These are phyloP conservation scores for Paxillus ammoniavirescens DNA, from an alignment of 768 basidiomycete genomes.

Conservation along the genomic window DNA sequence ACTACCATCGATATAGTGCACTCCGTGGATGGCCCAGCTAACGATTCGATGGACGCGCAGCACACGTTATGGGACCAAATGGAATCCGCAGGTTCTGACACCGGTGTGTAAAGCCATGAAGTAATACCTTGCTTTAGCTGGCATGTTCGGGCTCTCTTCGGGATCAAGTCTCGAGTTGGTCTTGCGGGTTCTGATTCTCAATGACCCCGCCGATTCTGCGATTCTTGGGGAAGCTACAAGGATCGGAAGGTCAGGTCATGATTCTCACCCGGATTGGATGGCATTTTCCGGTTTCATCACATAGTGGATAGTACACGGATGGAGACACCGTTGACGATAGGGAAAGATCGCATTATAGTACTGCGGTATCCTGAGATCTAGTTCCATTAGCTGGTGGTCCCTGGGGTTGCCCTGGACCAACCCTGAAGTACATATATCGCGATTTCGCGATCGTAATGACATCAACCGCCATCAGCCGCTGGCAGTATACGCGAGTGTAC, in stretches of 20 bases:
- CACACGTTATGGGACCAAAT: slow-evolving; percentile 12
- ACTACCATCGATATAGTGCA: slow-evolving; percentile 15
- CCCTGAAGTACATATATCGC: no score
- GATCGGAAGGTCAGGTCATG: not conserved
- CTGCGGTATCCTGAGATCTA: no score
- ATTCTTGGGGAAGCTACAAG: not conserved
- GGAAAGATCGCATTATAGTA: no score
- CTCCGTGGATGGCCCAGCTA: slow-evolving; percentile 7
- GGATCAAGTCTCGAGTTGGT: not conserved
- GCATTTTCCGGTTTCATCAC: no score
- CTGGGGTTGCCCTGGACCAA: no score
- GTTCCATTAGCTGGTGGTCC: no score
- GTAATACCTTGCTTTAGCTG: slow-evolving; percentile 20
- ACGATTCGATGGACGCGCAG: slow-evolving; percentile 5
- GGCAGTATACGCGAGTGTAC: no score
- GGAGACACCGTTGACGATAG: no score
- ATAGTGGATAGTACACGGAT: no score
- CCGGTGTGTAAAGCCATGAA: slow-evolving; percentile 15
- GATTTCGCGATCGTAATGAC: no score
- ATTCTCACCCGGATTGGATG: no score
- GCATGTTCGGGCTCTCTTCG: slow-evolving; percentile 19
- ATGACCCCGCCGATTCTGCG: not conserved
- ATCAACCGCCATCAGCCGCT: no score
- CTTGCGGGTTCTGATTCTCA: not conserved
- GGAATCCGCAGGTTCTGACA: slow-evolving; percentile 7